These are phyloP conservation scores for Hypericum androsaemum DNA, from an alignment of 345 rosid species.

Conservation along the genomic window DNA sequence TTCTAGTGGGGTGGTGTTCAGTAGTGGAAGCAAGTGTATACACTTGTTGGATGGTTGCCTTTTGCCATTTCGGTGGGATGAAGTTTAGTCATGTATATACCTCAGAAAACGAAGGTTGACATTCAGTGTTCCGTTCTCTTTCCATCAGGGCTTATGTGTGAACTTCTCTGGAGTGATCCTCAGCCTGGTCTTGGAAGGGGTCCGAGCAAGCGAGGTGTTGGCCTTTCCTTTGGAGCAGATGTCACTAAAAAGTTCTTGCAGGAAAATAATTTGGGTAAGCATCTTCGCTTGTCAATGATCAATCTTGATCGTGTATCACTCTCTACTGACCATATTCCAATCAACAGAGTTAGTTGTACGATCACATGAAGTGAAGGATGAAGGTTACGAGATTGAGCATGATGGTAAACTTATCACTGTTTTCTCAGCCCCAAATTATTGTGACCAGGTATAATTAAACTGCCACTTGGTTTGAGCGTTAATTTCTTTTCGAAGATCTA, in stretches of 20 bases:
- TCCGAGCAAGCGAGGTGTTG: conserved; percentile 97
- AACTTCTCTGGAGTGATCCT: conserved; percentile 97
- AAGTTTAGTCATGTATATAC: no score
- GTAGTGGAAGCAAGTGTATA: no score
- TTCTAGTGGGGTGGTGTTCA: no score
- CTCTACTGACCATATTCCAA: conserved; percentile 15
- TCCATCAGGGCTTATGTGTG: conserved; percentile 81
- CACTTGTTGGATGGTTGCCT: no score
- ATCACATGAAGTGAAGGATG: conserved; percentile 96
- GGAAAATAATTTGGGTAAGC: conserved; percentile 83
- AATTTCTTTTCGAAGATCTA: no score
- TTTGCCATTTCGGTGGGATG: no score
- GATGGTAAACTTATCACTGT: conserved; percentile 94
- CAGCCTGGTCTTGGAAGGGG: conserved; percentile 93
- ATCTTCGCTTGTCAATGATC: not conserved
- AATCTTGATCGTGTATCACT: conserved; percentile 7
- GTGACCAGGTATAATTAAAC: conserved; percentile 80
- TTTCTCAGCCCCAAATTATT: conserved; percentile 97
- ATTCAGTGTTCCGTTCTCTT: conserved; percentile 3
- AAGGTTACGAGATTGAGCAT: conserved; percentile 95
- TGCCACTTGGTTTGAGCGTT: no score
- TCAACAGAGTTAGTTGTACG: conserved; percentile 71
- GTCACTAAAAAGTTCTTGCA: conserved; percentile 73
- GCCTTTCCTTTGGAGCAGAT: conserved; percentile 88
- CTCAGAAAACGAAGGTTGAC: not conserved